phyloP scores from a whole-genome alignment of 331 rosid genomes.

The Malus hybrid region DNA sequence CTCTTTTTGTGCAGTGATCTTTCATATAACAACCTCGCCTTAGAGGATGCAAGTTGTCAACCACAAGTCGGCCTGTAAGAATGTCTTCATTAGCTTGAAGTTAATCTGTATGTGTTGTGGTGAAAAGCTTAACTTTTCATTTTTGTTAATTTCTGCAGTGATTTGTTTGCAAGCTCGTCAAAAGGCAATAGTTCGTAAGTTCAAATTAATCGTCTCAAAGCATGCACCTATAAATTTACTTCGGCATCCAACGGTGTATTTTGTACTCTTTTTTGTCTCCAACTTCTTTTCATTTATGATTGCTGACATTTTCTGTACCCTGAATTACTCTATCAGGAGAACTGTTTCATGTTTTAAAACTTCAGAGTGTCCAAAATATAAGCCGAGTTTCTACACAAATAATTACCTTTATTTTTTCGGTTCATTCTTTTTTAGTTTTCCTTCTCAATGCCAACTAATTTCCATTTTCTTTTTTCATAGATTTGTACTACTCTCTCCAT shows the following conservation, averaged over 20 bases:
- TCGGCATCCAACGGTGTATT: background rate
- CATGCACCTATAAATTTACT: background rate
- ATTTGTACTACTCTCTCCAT: slow-evolving; percentile 23
- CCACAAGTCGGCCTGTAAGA: background rate
- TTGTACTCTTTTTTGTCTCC: background rate
- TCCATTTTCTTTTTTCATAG: background rate
- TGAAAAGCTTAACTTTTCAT: background rate
- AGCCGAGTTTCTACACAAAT: background rate
- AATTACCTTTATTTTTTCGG: background rate
- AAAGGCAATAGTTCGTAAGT: slow-evolving; percentile 40
- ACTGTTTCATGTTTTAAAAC: too few relatives aligned
- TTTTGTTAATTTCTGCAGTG: slow-evolving; percentile 28
- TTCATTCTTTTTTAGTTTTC: background rate
- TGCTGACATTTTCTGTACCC: too few relatives aligned
- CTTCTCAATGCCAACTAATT: background rate
- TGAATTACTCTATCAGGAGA: too few relatives aligned
- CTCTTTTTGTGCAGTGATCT: too few relatives aligned
- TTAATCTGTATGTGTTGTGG: background rate
- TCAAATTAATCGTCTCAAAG: background rate
- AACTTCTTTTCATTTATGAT: background rate
- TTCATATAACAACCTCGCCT: slow-evolving; percentile 25
- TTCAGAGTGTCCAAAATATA: too few relatives aligned
- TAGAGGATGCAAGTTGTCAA: slow-evolving; percentile 3
- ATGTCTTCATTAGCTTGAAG: background rate
- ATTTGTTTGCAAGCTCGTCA: slow-evolving; percentile 52